Percentiles rank a stretch among this genome's conserved stretches.
Conservation (phyloP, 2,329 filamentous ascomycete genomes). For the Microsporum audouinii region DNA sequence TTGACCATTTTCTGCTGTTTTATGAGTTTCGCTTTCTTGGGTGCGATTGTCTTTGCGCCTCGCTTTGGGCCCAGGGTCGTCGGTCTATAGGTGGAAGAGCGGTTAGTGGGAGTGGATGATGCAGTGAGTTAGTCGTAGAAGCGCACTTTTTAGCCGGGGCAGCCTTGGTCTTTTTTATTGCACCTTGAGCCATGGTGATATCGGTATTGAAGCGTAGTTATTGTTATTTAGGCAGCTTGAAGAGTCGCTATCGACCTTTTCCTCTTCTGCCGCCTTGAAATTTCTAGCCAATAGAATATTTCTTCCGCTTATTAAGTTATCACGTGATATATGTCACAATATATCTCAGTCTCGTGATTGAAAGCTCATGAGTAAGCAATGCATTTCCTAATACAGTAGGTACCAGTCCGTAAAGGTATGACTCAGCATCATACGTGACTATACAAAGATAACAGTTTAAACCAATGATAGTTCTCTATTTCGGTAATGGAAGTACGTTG, state of each 20-base stretch:
- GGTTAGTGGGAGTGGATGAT: conserved; percentile 5
- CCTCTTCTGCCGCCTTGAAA: neutral
- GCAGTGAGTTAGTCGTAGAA: neutral
- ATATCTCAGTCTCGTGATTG: neutral
- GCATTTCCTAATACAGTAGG: neutral
- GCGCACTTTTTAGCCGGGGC: conserved; percentile 29
- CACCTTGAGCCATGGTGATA: conserved; percentile 37
- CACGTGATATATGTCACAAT: neutral
- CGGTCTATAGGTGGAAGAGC: conserved; percentile 11
- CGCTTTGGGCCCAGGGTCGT: conserved; percentile 40
- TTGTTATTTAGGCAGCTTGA: neutral
- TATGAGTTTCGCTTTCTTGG: conserved; percentile 52
- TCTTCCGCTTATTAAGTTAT: neutral
- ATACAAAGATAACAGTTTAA: no score
- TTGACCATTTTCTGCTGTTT: conserved; percentile 53
- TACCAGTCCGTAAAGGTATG: no score
- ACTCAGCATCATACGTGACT: no score
- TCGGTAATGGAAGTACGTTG: no score
- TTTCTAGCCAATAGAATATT: neutral
- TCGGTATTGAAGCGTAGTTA: neutral
- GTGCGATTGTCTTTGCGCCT: conserved; percentile 52
- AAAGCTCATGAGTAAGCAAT: neutral
- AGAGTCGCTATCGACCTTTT: neutral
- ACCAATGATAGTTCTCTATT: no score
- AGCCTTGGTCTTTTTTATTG: conserved; percentile 37